These are phyloP conservation scores for Berberis thunbergii DNA, from an alignment of 164 flowering plant species.

Conservation along the genomic window DNA sequence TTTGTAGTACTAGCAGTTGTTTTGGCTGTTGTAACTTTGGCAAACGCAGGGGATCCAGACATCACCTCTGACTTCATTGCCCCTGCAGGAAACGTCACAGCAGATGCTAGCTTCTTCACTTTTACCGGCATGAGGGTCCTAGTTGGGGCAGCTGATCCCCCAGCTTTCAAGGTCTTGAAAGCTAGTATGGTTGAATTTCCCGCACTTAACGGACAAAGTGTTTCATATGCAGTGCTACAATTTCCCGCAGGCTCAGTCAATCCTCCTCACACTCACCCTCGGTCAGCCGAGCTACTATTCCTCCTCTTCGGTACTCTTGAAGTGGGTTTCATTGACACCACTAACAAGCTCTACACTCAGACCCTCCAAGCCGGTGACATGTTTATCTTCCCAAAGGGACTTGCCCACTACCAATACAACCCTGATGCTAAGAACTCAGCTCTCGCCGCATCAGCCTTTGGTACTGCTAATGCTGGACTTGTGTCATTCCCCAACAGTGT, in stretches of 20 bases:
- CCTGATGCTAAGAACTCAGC: slow-evolving; percentile 5
- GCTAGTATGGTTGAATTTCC: slow-evolving; percentile 16
- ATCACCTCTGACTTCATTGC: slow-evolving; percentile 1
- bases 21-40: background rate
- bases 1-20: background rate
- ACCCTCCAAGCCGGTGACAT: slow-evolving; percentile 11
- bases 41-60: slow-evolving; percentile 1
- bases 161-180: slow-evolving; percentile 12
- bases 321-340: slow-evolving; percentile 22
- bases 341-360: slow-evolving; percentile 7
- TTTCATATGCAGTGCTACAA: slow-evolving; percentile 13
- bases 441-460: slow-evolving; percentile 16
- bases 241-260: slow-evolving; percentile 14
- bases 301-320: slow-evolving; percentile 7
- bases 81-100: background rate
- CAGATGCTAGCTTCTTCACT: slow-evolving; percentile 12
- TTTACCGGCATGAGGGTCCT: slow-evolving; percentile 9
- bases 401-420: slow-evolving; percentile 20
- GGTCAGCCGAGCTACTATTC: slow-evolving; percentile 15
- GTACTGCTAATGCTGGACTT: slow-evolving; percentile 7
- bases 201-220: slow-evolving; percentile 15
- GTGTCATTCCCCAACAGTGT: slow-evolving; percentile 8
- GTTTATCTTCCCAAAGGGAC: slow-evolving; percentile 21
- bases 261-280: slow-evolving; percentile 20
- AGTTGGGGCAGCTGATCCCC: background rate